Conservation (phyloP, 2,329 filamentous ascomycete genomes). For the Amesomyces nigricolor region DNA sequence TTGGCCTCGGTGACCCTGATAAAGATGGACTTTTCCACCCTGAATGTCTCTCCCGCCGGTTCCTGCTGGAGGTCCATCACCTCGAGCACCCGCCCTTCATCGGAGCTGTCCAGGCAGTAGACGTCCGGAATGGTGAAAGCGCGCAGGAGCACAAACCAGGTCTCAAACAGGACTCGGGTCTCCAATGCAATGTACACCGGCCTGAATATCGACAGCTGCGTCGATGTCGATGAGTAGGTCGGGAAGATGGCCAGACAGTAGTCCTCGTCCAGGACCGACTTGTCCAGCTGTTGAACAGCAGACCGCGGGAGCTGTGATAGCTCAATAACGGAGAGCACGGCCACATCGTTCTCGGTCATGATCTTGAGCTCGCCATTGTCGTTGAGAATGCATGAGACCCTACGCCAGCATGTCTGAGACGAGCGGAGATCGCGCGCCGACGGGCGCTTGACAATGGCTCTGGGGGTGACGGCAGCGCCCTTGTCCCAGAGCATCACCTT, state of each 20-base stretch:
- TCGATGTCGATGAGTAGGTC: conserved; percentile 73
- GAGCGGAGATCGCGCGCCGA: conserved; percentile 53
- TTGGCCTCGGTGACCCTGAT: conserved; percentile 59
- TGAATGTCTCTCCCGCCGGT: conserved; percentile 47
- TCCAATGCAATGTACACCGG: conserved; percentile 87
- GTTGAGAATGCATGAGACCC: conserved; percentile 86
- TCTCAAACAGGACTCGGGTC: conserved; percentile 84
- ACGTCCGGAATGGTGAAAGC: conserved; percentile 90
- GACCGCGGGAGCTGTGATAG: conserved; percentile 83
- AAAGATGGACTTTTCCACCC: conserved; percentile 56
- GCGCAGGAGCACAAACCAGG: conserved; percentile 89
- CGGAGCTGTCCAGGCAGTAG: conserved; percentile 57
- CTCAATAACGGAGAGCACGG: conserved; percentile 75
- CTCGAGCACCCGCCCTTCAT: conserved; percentile 40
- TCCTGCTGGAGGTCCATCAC: conserved; percentile 37
- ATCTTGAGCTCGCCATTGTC: conserved; percentile 94
- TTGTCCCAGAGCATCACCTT: conserved; percentile 91
- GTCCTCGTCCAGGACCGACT: conserved; percentile 85
- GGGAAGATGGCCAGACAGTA: conserved; percentile 95
- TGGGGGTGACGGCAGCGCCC: conserved; percentile 50
- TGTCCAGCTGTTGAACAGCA: conserved; percentile 84
- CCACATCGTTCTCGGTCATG: conserved; percentile 77
- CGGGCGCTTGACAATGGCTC: conserved; percentile 50
- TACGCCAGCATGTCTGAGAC: conserved; percentile 65
- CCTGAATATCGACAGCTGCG: conserved; percentile 69